phyloP scores from a whole-genome alignment of 768 basidiomycete genomes.

The Trichaptum fuscoviolaceum region DNA sequence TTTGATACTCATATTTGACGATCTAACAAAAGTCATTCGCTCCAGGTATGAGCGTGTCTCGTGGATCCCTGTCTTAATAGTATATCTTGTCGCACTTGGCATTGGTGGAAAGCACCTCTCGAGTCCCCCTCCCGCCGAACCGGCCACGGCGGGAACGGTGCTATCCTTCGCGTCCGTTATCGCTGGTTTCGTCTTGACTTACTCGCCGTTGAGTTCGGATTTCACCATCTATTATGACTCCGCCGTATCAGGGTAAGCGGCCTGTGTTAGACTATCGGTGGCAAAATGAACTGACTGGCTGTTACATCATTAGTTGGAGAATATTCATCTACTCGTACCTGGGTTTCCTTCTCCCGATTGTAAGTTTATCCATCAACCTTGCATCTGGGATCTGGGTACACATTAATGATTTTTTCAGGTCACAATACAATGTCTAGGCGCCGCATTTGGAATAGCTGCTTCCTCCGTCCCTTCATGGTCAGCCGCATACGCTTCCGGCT shows the following conservation, averaged over 20 bases:
- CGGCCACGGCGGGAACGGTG: slow-evolving; percentile 50
- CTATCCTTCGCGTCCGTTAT: slow-evolving; percentile 65
- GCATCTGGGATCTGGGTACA: slow-evolving; percentile 11
- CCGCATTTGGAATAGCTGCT: slow-evolving; percentile 57
- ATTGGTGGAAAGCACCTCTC: slow-evolving; percentile 68
- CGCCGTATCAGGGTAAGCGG: slow-evolving; percentile 47
- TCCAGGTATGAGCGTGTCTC: slow-evolving; percentile 66
- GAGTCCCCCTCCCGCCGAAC: slow-evolving; percentile 39
- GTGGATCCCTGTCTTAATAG: slow-evolving; percentile 76
- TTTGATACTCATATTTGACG: background rate
- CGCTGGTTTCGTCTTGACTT: slow-evolving; percentile 71
- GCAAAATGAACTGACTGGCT: slow-evolving; percentile 11
- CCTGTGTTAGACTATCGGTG: background rate
- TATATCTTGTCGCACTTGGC: slow-evolving; percentile 65
- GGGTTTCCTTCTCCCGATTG: slow-evolving; percentile 57
- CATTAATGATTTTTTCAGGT: slow-evolving; percentile 19
- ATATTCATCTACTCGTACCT: slow-evolving; percentile 63
- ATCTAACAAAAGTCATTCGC: slow-evolving; percentile 1
- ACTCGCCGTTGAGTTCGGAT: slow-evolving; percentile 57
- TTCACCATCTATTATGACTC: slow-evolving; percentile 68
- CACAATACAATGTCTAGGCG: slow-evolving; percentile 54
- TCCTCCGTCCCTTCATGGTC: slow-evolving; percentile 52
- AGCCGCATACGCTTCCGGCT: slow-evolving; percentile 45
- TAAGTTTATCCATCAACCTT: slow-evolving; percentile 37
- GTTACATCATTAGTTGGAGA: slow-evolving; percentile 34